A percentile compares a stretch with the other conserved stretches of the same genome.
Evolutionary conservation across 2,329 filamentous ascomycete genomes (phyloP).

Genomic region (Ophiocordyceps camponoti-saundersi): DNA sequence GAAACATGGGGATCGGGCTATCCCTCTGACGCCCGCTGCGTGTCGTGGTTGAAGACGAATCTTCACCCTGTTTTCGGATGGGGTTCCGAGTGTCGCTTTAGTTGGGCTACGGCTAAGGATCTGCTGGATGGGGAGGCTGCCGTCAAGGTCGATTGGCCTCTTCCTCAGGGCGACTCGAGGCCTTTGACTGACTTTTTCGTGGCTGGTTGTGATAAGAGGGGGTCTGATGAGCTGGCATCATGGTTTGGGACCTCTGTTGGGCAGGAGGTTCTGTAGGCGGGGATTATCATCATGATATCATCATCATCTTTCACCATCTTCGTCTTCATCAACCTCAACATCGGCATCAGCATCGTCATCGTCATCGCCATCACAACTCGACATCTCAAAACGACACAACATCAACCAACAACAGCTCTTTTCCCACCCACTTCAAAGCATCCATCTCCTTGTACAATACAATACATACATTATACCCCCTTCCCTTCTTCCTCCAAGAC

Average conservation of each 20-base stretch:
- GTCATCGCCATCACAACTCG: not conserved
- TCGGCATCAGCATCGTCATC: not conserved
- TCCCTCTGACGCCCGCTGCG: constrained; percentile 69
- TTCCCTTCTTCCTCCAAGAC: too few species aligned
- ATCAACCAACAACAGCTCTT: too few species aligned
- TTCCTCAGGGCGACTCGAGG: constrained; percentile 50
- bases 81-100: constrained; percentile 85
- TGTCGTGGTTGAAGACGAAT: constrained; percentile 64
- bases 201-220: constrained; percentile 21
- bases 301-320: too few species aligned
- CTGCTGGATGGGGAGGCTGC: constrained; percentile 65
- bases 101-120: constrained; percentile 90
- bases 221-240: constrained; percentile 48
- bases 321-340: not conserved
- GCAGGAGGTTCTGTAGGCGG: constrained; percentile 48
- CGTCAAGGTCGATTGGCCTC: constrained; percentile 71
- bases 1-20: constrained; percentile 77
- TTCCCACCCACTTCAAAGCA: too few species aligned
- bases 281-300: too few species aligned
- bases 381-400: too few species aligned
- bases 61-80: constrained; percentile 94
- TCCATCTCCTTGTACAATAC: too few species aligned
- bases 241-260: constrained; percentile 71
- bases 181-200: constrained; percentile 64
- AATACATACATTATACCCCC: too few species aligned